Conservation (phyloP, 2,329 filamentous ascomycete species). For the Paecilomyces sp. region DNA sequence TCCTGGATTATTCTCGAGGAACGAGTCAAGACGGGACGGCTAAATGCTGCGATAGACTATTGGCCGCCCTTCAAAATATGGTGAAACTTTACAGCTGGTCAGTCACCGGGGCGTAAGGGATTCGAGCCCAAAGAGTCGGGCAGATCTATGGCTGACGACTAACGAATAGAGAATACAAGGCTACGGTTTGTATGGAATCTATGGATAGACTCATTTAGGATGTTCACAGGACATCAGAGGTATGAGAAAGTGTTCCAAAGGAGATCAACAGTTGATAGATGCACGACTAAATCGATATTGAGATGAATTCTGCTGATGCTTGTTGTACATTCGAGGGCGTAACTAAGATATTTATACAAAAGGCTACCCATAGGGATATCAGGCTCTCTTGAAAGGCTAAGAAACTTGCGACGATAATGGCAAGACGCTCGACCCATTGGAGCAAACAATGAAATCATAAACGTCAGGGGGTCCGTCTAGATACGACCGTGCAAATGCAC, state of each 20-base stretch:
- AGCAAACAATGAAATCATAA: slow-evolving; percentile 6
- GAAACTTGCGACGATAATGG: slow-evolving; percentile 5
- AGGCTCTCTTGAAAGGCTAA: slow-evolving; percentile 4
- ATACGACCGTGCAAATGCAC: not conserved
- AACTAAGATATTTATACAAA: slow-evolving; percentile 18
- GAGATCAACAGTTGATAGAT: not conserved
- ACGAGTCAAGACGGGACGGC: not conserved
- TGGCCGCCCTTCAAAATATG: not conserved
- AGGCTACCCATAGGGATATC: not conserved
- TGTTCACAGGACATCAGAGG: not conserved
- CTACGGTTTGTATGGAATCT: not conserved
- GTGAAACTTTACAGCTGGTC: not conserved
- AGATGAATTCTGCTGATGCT: slow-evolving; percentile 4
- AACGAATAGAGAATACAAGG: not conserved
- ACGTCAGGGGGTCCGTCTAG: slow-evolving; percentile 4
- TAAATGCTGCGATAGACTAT: not conserved
- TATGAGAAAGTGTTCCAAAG: not conserved
- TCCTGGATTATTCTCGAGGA: not conserved
- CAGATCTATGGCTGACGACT: not conserved
- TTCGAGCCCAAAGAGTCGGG: not conserved
- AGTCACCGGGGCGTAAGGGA: not conserved
- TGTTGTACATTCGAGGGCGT: not conserved
- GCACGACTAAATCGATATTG: not conserved
- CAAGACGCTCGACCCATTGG: slow-evolving; percentile 2
- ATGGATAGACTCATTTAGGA: not conserved